Evolutionary conservation across 108 stramenopile genomes (phyloP), one percentile per base, ranked within the genome.

Genomic region (Fistulifera solaris): DNA sequence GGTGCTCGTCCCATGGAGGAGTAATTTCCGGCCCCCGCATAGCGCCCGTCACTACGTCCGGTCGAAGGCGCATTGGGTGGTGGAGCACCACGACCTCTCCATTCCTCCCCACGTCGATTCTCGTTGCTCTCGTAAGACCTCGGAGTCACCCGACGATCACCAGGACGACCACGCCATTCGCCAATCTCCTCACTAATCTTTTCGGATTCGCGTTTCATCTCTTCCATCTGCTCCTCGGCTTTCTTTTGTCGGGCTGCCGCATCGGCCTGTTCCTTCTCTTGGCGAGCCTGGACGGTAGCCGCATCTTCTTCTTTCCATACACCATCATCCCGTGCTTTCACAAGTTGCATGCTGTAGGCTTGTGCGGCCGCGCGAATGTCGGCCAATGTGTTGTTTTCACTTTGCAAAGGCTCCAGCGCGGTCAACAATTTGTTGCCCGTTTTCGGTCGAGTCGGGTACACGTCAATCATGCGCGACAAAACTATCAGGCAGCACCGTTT

Each of bases 291-390:
- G 0, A 72, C 81, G 26, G 67, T 71, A 5, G 74, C 71, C 41
- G 73, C 68, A 50, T 78, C 75, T 59, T 86, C 86, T 48, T 88
- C 90, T 41, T 85, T 76, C 86, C 89, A 89, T 48, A 80, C 76
- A 25, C 89, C 87, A 11, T 86, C 85, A 63, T 86, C 80, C 23
- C 87, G 72, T 17, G 87, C 86, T 61, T 75, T 86, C n/a, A 60
- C 59, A 2, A 94, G 65, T 61, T 86, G 79, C 27, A 72, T 75
- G 24, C 47, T 56, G 66, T 89, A 94, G 0, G 83, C 83, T 35
- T 76, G 71, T 27, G 89, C 85, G 17, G 83, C 78, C 13, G 89
- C 76, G 14, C 80, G 75, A 62, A 94, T 77, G 59, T 94, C 93
- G 31, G 80, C 78, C 28, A 82, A 67, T 24, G 57, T 60, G 27